Evolutionary conservation across 306 rosid genomes (phyloP), one percentile per base, ranked within the genome.

Genomic region (Sesbania bispinosa): DNA sequence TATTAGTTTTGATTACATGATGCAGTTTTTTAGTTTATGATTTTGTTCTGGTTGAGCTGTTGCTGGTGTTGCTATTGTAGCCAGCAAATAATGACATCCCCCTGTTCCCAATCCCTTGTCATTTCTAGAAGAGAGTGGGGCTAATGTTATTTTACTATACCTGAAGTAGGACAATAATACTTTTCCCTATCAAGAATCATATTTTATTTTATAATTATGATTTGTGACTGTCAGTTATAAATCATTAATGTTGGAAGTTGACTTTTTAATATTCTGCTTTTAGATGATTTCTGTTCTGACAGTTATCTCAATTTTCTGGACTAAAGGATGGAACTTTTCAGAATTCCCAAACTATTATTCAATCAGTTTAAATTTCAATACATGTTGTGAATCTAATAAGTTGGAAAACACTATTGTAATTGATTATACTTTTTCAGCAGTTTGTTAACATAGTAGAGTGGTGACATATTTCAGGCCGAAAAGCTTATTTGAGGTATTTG

Each of bases 401-500:
- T 43, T 1, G 1, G 7, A 29, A 62, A 13, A 45, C 39, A 13
- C 29, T 33, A 41, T 38, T 35, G 26, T 35, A 41, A 10, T 62
- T 62, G 64, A 13, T 53, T 21, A 15, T 47, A 39, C 14, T 8
- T 46, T 68, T 78, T 32, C n/a, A 6, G 2, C 50, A 43, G 24
- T 60, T 48, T 61, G n/a, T 59, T 75, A 55, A 78, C 71, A 14
- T 18, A 39, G 24, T 74, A 41, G 48, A 32, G 1, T 66, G 69
- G 63, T 78, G 77, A 42, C 38, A 59, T 42, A 69, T 80, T 85
- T 71, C 87, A 93, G 98, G 98, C 27, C 85, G 94, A 78, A 88
- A 83, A 77, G 94, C 88, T 74, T 93, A 93, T 78, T 81, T 90
- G 94, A 83, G 66, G 51, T 87, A 84, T 84, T 78, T 93, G 88